A percentile compares a stretch with the other conserved stretches of the same genome.
phyloP scores from a whole-genome alignment of 2,329 filamentous ascomycete genomes.

The Epichloe sibirici region DNA sequence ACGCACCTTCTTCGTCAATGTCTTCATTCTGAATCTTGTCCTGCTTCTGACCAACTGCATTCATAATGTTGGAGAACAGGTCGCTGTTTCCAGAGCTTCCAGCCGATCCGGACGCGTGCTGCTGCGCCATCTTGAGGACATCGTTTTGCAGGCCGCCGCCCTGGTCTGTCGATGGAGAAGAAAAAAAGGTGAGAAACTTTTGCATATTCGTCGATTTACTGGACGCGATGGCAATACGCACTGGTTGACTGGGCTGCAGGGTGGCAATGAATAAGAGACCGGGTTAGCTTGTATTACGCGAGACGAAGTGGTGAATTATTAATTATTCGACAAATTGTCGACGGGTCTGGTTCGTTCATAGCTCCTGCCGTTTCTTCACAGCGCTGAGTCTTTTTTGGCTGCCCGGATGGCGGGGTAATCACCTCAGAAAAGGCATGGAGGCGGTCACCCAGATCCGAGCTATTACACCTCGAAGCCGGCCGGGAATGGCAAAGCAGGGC shows the following conservation, averaged over 20 bases:
- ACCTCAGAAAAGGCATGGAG: too few relatives aligned
- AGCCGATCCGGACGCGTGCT: slow-evolving; percentile 34
- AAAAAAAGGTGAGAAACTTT: background rate
- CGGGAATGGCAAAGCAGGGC: background rate
- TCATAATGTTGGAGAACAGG: slow-evolving; percentile 38
- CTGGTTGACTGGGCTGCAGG: slow-evolving; percentile 7
- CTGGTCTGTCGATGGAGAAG: background rate
- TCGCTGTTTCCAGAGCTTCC: slow-evolving; percentile 33
- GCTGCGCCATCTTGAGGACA: slow-evolving; percentile 34
- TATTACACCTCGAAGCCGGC: background rate
- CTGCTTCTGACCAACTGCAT: slow-evolving; percentile 37
- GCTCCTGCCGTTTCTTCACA: background rate
- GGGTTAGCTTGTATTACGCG: background rate
- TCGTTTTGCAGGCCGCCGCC: slow-evolving; percentile 28
- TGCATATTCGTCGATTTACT: too few relatives aligned
- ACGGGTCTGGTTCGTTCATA: background rate
- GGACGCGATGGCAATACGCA: background rate
- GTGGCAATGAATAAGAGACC: background rate
- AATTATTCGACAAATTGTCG: background rate
- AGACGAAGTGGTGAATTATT: too few relatives aligned
- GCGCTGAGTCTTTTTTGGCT: background rate
- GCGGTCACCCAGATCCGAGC: background rate
- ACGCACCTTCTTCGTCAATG: slow-evolving; percentile 35
- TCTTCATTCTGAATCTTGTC: slow-evolving; percentile 34
- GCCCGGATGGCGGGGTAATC: background rate